Evolutionary conservation across 148 eudicot species (phyloP).

Genomic region (Oxyria digyna): DNA sequence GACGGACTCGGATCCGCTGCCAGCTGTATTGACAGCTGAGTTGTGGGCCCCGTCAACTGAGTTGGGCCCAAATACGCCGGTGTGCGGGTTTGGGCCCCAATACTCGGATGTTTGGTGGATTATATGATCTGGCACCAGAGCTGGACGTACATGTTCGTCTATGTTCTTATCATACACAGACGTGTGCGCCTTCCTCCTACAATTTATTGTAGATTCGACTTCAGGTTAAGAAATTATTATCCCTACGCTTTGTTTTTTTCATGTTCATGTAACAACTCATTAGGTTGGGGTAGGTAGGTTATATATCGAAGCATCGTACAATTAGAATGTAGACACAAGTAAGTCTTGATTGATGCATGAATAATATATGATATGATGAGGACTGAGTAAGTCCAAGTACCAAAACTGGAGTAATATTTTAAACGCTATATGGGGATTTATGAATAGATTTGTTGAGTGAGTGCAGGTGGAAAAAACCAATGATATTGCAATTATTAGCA

Average conservation of each 20-base stretch:
- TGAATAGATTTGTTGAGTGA: not conserved
- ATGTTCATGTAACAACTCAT: too few relatives aligned
- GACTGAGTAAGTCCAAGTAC: not conserved
- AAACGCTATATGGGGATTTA: not conserved
- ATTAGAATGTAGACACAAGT: too few relatives aligned
- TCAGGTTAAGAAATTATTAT: too few relatives aligned
- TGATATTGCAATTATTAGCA: not conserved
- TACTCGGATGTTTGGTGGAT: conserved; percentile 40
- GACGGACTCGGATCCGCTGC: conserved; percentile 31
- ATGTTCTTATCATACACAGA: conserved; percentile 80
- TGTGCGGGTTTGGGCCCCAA: conserved; percentile 86
- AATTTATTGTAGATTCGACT: too few relatives aligned
- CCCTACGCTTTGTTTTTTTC: too few relatives aligned
- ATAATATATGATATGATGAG: not conserved
- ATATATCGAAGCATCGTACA: too few relatives aligned
- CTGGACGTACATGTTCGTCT: conserved; percentile 51
- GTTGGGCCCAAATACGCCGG: conserved; percentile 68
- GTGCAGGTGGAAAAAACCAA: not conserved
- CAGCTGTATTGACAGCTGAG: conserved; percentile 12
- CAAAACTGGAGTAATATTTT: not conserved
- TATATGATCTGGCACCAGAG: conserved; percentile 61
- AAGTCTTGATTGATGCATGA: too few relatives aligned
- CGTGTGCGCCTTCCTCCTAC: conserved; percentile 60
- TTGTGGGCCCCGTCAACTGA: conserved; percentile 14
- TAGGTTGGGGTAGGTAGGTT: too few relatives aligned